phyloP scores from a whole-genome alignment of 495 filamentous ascomycete species.

The Penicillium subrubescens region DNA sequence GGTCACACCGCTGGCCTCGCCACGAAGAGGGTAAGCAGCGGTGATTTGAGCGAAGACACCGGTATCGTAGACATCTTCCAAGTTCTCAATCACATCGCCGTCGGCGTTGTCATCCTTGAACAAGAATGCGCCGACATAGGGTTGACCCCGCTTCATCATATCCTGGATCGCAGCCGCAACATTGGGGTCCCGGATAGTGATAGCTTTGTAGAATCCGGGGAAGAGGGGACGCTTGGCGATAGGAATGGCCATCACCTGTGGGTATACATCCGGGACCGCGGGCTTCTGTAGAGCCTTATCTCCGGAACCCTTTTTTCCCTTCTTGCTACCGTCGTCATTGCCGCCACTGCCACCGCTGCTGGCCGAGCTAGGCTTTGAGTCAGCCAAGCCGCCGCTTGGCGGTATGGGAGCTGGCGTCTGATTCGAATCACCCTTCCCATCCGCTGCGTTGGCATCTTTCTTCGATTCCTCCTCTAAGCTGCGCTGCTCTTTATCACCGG shows the following conservation, averaged over 20 bases:
- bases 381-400: conserved; percentile 37
- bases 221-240: conserved; percentile 94
- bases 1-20: conserved; percentile 77
- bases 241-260: conserved; percentile 98
- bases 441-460: conserved; percentile 38
- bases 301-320: conserved; percentile 64
- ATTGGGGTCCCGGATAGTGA: conserved; percentile 89
- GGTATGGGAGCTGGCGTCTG: conserved; percentile 54
- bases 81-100: conserved; percentile 83
- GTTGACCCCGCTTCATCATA: conserved; percentile 97
- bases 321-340: conserved; percentile 55
- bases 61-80: conserved; percentile 89
- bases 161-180: conserved; percentile 90
- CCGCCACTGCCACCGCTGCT: conserved; percentile 47
- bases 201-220: conserved; percentile 98
- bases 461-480: conserved; percentile 44
- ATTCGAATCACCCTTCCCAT: conserved; percentile 43
- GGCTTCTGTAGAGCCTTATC: conserved; percentile 84
- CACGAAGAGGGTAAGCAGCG: conserved; percentile 84
- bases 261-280: conserved; percentile 89
- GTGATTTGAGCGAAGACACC: conserved; percentile 98
- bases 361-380: conserved; percentile 53
- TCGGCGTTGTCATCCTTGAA: conserved; percentile 95
- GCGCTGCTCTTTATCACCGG: conserved; percentile 43
- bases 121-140: conserved; percentile 94